Base-by-base conservation (phyloP, 805 yeast species). In the Cyberlindnera galapagoensis region DNA sequence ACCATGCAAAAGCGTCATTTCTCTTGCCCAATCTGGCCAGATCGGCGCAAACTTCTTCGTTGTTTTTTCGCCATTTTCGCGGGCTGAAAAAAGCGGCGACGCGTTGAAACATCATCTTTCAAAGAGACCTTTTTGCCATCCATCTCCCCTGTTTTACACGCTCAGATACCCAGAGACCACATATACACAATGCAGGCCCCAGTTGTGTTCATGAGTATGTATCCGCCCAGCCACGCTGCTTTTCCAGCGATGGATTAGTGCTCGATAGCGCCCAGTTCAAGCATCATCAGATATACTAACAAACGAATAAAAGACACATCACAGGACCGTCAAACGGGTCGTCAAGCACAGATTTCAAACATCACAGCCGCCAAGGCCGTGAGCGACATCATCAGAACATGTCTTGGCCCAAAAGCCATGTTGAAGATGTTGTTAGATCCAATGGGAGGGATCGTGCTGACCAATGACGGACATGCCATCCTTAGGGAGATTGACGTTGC, bases 361-460 rank as follows among this genome's bases (percentile, higher is more conserved):
- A 90, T 92, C 63, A 86, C 97, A 5, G 98, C 99, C 4, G 99
- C 99, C n/a, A 92, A 92, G 56, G 96, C 98, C 2, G 97, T 90
- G 25, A 94, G 97, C 1, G 98, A 92, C 59, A 90, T 92, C 53
- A 86, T 92, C 49, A 75, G 98, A 59, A 92, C 98, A 17, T 92
- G 99, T 71, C 69, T 92, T 39, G 99, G 99, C 13, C 99, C 99
- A 33, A 90, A 90, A 59, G 98, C 98, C 21, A 92, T 92, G 98
- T 74, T 92, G 41, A 92, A 92, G 65, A 90, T 92, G 97, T 69
- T 92, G 34, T 68, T 92, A 43, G 99, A 92, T 56, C 99, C 99
- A 36, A 63, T 65, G 70, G 90, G 92, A 20, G 98, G 98, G 20
- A 83, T 92, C 46, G 97, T 90, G 11, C 69, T 92, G 43, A 92